phyloP scores from a whole-genome alignment of 2,329 filamentous ascomycete genomes.

The Decorospora gaudefroyi region DNA sequence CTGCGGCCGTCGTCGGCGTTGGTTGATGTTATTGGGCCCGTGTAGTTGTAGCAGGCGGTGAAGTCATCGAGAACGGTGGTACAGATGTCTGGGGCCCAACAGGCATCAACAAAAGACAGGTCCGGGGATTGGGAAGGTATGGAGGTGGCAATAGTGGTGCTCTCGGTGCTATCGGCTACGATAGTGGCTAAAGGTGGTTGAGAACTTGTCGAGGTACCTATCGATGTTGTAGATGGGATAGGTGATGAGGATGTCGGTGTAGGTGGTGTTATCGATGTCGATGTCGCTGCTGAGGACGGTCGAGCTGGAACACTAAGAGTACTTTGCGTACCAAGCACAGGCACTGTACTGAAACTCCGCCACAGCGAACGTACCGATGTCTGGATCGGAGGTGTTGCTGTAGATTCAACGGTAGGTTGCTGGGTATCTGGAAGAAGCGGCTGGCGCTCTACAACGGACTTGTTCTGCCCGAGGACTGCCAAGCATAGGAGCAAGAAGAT shows the following conservation, averaged over 20 bases:
- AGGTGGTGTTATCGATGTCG: too few species aligned
- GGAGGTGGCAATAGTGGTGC: too few species aligned
- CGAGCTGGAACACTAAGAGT: too few species aligned
- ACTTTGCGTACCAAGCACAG: too few species aligned
- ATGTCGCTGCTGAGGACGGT: too few species aligned
- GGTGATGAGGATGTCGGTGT: not conserved
- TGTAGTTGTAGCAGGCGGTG: not conserved
- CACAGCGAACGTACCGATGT: too few species aligned
- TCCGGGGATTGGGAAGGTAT: too few species aligned
- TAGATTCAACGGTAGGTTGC: not conserved
- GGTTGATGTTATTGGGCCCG: not conserved
- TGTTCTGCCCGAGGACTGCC: not conserved
- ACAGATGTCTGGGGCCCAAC: not conserved
- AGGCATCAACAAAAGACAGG: too few species aligned
- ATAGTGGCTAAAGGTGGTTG: too few species aligned
- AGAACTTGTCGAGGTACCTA: not conserved
- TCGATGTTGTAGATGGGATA: not conserved
- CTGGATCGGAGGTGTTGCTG: not conserved
- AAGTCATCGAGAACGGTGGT: not conserved
- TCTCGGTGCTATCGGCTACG: too few species aligned
- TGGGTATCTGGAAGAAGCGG: not conserved
- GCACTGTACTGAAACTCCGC: too few species aligned
- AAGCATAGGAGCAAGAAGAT: not conserved
- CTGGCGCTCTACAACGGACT: not conserved
- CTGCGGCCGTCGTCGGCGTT: conserved; percentile 2